Percentiles rank a stretch among this genome's conserved stretches.
Conservation (phyloP, 1,284 basidiomycete genomes). For the Entoloma clypeatum region DNA sequence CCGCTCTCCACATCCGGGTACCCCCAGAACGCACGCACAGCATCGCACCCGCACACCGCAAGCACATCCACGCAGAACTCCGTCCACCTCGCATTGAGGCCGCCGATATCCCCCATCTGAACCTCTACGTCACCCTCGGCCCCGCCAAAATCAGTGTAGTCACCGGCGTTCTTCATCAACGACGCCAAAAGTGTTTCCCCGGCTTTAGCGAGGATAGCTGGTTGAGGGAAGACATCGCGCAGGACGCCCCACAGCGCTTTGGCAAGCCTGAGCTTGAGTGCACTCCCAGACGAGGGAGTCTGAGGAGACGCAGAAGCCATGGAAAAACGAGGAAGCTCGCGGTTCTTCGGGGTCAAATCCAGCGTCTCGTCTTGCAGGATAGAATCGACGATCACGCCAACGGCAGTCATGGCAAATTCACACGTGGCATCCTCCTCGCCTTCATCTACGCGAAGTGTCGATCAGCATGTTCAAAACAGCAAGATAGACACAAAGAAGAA, state of each 20-base stretch:
- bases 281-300: too few relatives aligned
- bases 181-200: conserved; percentile 43
- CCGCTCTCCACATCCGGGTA: conserved; percentile 24
- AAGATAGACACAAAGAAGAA: conserved; percentile 1
- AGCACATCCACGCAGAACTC: conserved; percentile 53
- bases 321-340: conserved; percentile 12
- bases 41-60: conserved; percentile 40
- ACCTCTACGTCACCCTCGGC: conserved; percentile 6
- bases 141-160: conserved; percentile 33
- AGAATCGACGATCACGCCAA: conserved; percentile 38
- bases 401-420: conserved; percentile 40
- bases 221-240: conserved; percentile 40
- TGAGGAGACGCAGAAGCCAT: conserved; percentile 10
- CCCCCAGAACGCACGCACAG: conserved; percentile 54
- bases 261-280: conserved; percentile 49
- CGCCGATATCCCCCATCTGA: conserved; percentile 9
- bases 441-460: conserved; percentile 19
- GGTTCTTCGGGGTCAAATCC: conserved; percentile 25
- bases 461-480: conserved; percentile 2
- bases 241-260: conserved; percentile 52
- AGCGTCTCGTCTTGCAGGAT: conserved; percentile 53
- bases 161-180: conserved; percentile 46
- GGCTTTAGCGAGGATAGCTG: conserved; percentile 37
- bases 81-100: conserved; percentile 43
- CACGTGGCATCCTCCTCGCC: conserved; percentile 28